Evolutionary conservation across 2,329 filamentous ascomycete species (phyloP), one percentile per base, ranked within the genome.

Genomic region (Clarireedia homoeocarpa): DNA sequence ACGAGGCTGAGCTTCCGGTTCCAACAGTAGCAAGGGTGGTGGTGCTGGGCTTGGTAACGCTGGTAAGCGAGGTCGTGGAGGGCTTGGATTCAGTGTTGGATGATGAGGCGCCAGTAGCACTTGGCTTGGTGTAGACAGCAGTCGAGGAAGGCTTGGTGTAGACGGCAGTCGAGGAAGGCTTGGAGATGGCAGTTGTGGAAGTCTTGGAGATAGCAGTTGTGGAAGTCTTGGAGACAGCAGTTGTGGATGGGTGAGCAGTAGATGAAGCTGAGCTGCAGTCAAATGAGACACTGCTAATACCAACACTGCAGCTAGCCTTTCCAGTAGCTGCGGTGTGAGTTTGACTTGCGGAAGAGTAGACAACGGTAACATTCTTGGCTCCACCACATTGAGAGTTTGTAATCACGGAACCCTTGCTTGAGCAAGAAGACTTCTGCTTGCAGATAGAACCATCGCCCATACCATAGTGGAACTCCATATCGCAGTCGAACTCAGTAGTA

Each of bases 321-420:
- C 70, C 72, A 53, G 78, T 71, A 61, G 81, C 74, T 68, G 85
- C 82, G 57, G 81, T 72, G 7, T 52, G 36, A 36, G 58, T 57
- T 44, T 63, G 61, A 61, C 77, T 74, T 48, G 81, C 79, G 26
- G 53, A 50, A 55, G 53, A 44, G 72, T 78, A 83, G 70, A 84
- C 73, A 70, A 96, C 84, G 54, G 81, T 84, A 59, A 96, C 90
- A 57, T 83, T 84, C 70, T 80, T 89, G 62, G 92, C 91, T 72
- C 91, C 91, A 81, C 91, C 92, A 71, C 92, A 97, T 79, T 96
- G 90, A 59, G 77, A 82, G 81, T 96, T 96, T 73, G 82, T 74
- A 66, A 96, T 78, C 48, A 79, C 81, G 57, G 83, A 85, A 66
- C 89, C 89, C 15, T 78, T 75, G 55, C 78, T 75, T 61, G 77